A percentile compares a stretch with the other conserved stretches of the same genome.
Conservation (phyloP, 1,139 yeast genomes). For the Kodamaea derodonti region DNA sequence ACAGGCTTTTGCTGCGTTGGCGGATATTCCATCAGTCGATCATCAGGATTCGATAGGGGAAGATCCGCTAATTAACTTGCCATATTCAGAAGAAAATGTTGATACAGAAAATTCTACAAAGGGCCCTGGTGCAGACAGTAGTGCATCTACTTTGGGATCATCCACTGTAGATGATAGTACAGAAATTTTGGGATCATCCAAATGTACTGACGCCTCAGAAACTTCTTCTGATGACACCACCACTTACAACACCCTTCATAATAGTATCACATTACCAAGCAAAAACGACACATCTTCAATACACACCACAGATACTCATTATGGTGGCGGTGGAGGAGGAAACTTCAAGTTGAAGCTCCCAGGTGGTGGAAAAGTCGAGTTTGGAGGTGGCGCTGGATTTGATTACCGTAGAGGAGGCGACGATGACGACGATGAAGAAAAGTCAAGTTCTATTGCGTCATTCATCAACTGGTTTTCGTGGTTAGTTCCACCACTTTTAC, state of each 20-base stretch:
- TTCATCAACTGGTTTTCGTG: slow-evolving; percentile 21
- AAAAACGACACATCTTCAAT: neutral
- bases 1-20: slow-evolving; percentile 26
- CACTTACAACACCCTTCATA: neutral
- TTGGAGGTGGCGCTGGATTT: slow-evolving; percentile 30
- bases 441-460: slow-evolving; percentile 1
- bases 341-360: slow-evolving; percentile 21
- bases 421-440: slow-evolving; percentile 6
- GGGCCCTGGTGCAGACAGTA: neutral
- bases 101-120: slow-evolving; percentile 10
- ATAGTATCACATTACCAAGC: neutral
- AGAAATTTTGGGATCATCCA: neutral
- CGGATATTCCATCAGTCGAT: slow-evolving; percentile 6
- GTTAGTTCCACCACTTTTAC: slow-evolving; percentile 22
- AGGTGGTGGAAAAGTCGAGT: slow-evolving; percentile 20
- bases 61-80: slow-evolving; percentile 11
- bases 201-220: neutral
- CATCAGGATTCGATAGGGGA: slow-evolving; percentile 11
- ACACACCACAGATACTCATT: slow-evolving; percentile 6
- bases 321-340: slow-evolving; percentile 29
- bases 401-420: slow-evolving; percentile 17
- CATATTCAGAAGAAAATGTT: slow-evolving; percentile 9
- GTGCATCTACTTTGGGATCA: neutral
- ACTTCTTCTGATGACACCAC: neutral
- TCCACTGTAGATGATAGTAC: slow-evolving; percentile 3